These are phyloP conservation scores for Aspergillus caelatus DNA, from an alignment of 2,329 filamentous ascomycete genomes.

Conservation along the genomic window DNA sequence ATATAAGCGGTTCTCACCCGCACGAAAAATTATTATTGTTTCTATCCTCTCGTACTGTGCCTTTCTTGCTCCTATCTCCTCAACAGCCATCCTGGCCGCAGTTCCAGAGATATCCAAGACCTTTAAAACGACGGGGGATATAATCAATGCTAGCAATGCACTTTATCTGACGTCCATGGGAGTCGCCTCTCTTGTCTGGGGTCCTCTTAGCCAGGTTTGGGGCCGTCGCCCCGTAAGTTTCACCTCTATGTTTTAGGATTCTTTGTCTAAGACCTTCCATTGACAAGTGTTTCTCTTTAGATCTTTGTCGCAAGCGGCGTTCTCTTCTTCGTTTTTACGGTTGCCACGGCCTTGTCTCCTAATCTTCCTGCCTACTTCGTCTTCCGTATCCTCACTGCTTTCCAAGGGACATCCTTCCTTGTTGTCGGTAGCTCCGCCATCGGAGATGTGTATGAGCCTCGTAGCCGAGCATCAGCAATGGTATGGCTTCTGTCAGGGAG, in stretches of 20 bases:
- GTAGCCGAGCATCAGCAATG: conserved; percentile 71
- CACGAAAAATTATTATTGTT: conserved; percentile 69
- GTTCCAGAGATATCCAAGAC: conserved; percentile 72
- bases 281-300: conserved; percentile 34
- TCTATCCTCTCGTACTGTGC: conserved; percentile 72
- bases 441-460: conserved; percentile 67
- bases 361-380: conserved; percentile 72
- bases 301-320: conserved; percentile 62
- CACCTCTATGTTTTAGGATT: not conserved
- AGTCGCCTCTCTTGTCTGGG: conserved; percentile 69
- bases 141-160: conserved; percentile 75
- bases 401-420: conserved; percentile 74
- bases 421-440: conserved; percentile 72
- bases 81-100: conserved; percentile 72
- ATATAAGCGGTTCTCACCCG: conserved; percentile 65
- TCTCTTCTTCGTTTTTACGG: conserved; percentile 69
- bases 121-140: conserved; percentile 65
- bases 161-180: conserved; percentile 77
- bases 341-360: conserved; percentile 72
- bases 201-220: conserved; percentile 69
- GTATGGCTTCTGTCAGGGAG: conserved; percentile 74
- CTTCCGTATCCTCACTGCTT: conserved; percentile 73
- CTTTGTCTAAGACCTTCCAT: not conserved
- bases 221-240: conserved; percentile 59
- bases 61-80: conserved; percentile 74